Conservation (phyloP, 257 asterid species). For the Fraxinus pennsylvanica region DNA sequence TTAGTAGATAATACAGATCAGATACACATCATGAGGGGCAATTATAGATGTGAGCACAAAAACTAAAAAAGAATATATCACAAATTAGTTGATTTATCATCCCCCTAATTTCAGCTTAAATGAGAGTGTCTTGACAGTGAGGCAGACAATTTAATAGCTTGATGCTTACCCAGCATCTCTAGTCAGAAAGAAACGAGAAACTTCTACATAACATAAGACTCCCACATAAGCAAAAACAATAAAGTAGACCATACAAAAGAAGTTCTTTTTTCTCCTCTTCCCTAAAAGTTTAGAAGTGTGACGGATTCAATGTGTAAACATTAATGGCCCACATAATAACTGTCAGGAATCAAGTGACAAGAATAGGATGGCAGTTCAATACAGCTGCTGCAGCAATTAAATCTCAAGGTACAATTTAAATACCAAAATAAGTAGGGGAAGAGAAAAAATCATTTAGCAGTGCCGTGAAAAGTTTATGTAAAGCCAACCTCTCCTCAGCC, state of each 20-base stretch:
- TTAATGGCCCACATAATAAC: slow-evolving; percentile 1
- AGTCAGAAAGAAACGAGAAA: not conserved
- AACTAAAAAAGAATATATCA: not conserved
- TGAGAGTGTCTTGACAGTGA: not conserved
- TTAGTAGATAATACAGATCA: not conserved
- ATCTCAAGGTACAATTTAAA: slow-evolving; percentile 23
- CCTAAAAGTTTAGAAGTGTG: slow-evolving; percentile 18
- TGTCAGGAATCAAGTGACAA: slow-evolving; percentile 11
- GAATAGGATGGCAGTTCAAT: not conserved
- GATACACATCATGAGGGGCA: not conserved
- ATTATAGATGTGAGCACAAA: not conserved
- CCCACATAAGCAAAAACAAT: slow-evolving; percentile 11
- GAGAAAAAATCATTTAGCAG: slow-evolving; percentile 15
- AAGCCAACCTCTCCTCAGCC: slow-evolving; percentile 55
- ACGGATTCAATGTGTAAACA: slow-evolving; percentile 3
- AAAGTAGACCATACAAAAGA: not conserved
- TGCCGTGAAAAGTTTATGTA: slow-evolving; percentile 12
- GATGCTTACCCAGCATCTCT: not conserved
- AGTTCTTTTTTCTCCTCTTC: slow-evolving; percentile 4
- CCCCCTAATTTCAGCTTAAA: not conserved
- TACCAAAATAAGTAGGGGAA: slow-evolving; percentile 14
- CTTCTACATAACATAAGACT: not conserved
- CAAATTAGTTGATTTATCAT: not conserved
- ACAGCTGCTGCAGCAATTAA: not conserved
- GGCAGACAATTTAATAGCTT: not conserved